Percentiles rank a stretch among this genome's conserved stretches.
These are phyloP conservation scores for Lasiosphaeria ovina DNA, from an alignment of 495 filamentous ascomycete genomes.

Conservation along the genomic window DNA sequence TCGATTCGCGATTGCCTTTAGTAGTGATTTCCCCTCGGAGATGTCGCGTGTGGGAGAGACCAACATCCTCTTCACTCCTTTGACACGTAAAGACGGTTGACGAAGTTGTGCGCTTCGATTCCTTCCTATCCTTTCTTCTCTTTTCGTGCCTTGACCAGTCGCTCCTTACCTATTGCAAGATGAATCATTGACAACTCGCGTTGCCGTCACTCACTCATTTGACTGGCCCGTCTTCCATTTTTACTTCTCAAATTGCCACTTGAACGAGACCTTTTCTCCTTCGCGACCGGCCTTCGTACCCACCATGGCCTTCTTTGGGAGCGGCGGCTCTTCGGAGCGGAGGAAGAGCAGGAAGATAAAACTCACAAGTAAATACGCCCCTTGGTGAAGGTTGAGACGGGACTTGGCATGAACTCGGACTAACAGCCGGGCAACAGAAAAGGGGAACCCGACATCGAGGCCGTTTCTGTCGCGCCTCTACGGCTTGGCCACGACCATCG, in stretches of 20 bases:
- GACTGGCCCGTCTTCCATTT: not conserved
- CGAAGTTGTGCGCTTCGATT: not conserved
- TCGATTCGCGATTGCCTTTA: not conserved
- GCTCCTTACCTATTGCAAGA: no score
- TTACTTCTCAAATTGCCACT: not conserved
- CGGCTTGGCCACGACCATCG: constrained; percentile 9
- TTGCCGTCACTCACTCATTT: not conserved
- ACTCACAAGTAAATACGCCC: constrained; percentile 4
- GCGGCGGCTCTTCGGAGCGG: not conserved
- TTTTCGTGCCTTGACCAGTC: no score
- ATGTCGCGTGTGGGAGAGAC: no score
- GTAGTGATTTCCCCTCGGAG: not conserved
- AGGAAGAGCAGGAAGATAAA: constrained; percentile 14
- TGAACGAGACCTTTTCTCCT: not conserved
- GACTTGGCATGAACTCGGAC: not conserved
- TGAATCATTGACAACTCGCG: no score
- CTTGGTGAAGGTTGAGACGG: no score
- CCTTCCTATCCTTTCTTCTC: not conserved
- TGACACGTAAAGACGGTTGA: no score
- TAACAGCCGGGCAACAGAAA: constrained; percentile 7
- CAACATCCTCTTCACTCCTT: no score
- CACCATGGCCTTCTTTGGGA: constrained; percentile 7
- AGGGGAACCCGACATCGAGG: constrained; percentile 11
- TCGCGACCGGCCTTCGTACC: not conserved
- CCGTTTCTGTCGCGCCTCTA: constrained; percentile 13